Conservation (phyloP, 441 rosid species). For the Omphalea diandra region DNA sequence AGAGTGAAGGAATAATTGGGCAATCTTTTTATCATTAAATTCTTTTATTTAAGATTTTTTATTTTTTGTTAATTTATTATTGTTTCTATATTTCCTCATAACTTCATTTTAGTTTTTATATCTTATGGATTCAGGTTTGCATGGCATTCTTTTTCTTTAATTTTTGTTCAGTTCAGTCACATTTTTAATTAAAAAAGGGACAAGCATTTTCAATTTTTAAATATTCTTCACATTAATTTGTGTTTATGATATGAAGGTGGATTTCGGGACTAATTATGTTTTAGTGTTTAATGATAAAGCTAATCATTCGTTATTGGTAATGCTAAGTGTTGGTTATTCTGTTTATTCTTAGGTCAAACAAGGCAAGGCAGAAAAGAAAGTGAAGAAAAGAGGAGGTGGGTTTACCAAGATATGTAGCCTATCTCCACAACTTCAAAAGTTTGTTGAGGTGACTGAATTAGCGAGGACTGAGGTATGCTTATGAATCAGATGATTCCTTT, state of each 20-base stretch:
- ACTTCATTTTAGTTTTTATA: too few species aligned
- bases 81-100: too few species aligned
- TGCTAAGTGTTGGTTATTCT: not conserved
- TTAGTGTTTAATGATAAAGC: not conserved
- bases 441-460: constrained; percentile 63
- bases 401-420: constrained; percentile 70
- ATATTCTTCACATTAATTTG: not conserved
- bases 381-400: constrained; percentile 70
- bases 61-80: not conserved
- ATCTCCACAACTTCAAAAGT: constrained; percentile 74
- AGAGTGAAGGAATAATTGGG: constrained; percentile 15
- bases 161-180: too few species aligned
- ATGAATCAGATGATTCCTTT: not conserved
- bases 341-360: constrained; percentile 42
- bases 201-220: not conserved
- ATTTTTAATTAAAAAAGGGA: not conserved
- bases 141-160: too few species aligned
- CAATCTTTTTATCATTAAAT: not conserved
- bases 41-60: not conserved
- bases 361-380: constrained; percentile 40
- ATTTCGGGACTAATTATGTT: not conserved
- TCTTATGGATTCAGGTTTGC: too few species aligned
- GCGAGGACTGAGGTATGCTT: constrained; percentile 71
- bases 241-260: not conserved
- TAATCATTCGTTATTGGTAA: not conserved